Evolutionary conservation across 1,139 yeast species (phyloP), one percentile per base, ranked within the genome.

Genomic region (Nakaseomyces delphensis): DNA sequence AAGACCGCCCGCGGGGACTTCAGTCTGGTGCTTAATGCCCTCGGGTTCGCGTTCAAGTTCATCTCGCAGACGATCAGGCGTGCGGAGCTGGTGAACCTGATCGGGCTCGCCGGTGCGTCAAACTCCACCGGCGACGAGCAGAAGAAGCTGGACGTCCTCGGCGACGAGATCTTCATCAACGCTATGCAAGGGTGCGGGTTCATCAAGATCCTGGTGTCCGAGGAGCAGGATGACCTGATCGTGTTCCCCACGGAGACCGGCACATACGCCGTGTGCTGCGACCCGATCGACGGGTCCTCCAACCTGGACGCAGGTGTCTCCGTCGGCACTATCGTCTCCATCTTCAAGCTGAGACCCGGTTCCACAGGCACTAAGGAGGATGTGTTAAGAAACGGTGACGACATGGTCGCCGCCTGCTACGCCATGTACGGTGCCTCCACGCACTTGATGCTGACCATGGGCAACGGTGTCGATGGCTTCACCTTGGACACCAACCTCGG

Each of bases 371-470:
- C 91, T 18, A 84, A 83, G 53, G 79, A 79, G 57, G 98, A 91
- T 57, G 97, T 91, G 3, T 72, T 91, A 59, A 77, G 97, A 62
- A 72, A 80, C 37, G 98, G 98, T 48, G 77, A 80, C 37, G 97
- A 91, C 63, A 83, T 91, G 83, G 95, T 89, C 41, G 95, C 93
- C 43, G 97, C 97, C 38, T 96, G 98, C 43, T 91, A 91, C 70
- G 91, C 97, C 50, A 91, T 89, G 97, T 91, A 91, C 64, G 98
- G 97, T 60, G 96, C 97, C 1, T 87, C 96, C n/a, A 86, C 97
- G 15, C 95, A 91, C 65, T 71, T 91, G 60, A 81, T 89, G 76
- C 73, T 91, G 60, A 86, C 97, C 43, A 83, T 95, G 16, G 97
- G 97, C 45, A 66, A 73, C 45, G 96, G 96, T 43, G 95, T 89